Evolutionary conservation across 2,329 filamentous ascomycete genomes (phyloP).

Genomic region (Aspergillus bombycis): DNA sequence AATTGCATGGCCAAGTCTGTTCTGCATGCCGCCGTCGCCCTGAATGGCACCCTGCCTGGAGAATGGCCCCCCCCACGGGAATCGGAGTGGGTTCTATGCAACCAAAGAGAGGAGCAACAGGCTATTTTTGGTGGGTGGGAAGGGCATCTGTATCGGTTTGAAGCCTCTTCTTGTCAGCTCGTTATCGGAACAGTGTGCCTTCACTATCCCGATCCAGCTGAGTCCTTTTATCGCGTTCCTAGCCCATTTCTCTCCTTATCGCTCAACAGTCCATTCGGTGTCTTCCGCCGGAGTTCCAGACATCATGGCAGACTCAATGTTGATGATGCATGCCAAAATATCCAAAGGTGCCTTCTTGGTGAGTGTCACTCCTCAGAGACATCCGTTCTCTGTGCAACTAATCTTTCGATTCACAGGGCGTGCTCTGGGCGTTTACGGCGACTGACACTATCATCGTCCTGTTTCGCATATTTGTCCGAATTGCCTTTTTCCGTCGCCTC

Average conservation of each 20-base stretch:
- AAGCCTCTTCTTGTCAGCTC: too few species aligned
- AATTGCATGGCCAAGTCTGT: too few species aligned
- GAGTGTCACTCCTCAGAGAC: not conserved
- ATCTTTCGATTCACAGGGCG: not conserved
- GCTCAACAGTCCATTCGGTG: too few species aligned
- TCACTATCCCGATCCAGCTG: too few species aligned
- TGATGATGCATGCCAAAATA: not conserved
- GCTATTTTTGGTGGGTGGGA: not conserved
- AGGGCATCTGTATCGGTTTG: not conserved
- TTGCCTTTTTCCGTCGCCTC: slow-evolving; percentile 16
- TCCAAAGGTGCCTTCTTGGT: not conserved
- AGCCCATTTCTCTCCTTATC: too few species aligned
- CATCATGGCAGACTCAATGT: too few species aligned
- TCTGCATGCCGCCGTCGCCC: too few species aligned
- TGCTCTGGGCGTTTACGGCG: slow-evolving; percentile 20
- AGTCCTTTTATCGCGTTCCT: too few species aligned
- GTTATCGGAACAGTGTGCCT: too few species aligned
- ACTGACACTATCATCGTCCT: slow-evolving; percentile 13
- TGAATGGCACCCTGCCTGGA: not conserved
- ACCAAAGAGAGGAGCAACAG: not conserved
- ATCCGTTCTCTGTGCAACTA: not conserved
- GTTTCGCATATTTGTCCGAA: slow-evolving; percentile 17
- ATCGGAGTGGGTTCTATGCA: not conserved
- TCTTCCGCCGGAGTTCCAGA: too few species aligned
- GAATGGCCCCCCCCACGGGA: not conserved